Base-by-base conservation (phyloP, 1,139 yeast genomes). In the Pichia sp. region DNA sequence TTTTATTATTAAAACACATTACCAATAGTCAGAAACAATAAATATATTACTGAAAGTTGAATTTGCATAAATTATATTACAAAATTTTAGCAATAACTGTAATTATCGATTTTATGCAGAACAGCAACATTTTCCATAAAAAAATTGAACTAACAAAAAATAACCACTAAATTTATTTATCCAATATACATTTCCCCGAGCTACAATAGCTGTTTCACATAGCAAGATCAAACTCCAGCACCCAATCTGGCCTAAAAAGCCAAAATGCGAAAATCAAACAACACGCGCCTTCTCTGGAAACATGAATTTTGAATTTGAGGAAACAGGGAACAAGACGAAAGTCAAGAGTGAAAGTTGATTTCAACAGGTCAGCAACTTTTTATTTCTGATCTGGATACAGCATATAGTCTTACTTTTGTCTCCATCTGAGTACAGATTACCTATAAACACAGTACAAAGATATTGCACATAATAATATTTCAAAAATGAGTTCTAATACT, bases 401-500 rank as follows among this genome's bases (percentile, higher is more conserved):
- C 2, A 22, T 22, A 22, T 22, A 22, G 22, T 13, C 19, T n/a
- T n/a, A 3, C 5, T 18, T 34, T n/a, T n/a, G 38, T 34, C 22
- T 10, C 11, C 38, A n/a, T n/a, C 11, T 29, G 19, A 34, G 38
- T n/a, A 4, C 38, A 34, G n/a, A 5, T 3, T n/a, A 34, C 38
- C 22, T 3, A 7, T 10, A 19, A 36, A 18, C n/a, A 36, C 41
- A 10, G 4, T 18, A 36, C 7, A 34, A 25, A 18, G 25, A 34
- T n/a, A 34, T 7, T 16, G 5, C 38, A 34, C 11, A 10, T 8
- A 7, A 34, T 2, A n/a, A 1, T 34, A 8, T 7, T 7, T n/a
- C 4, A n/a, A n/a, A 19, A 19, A 79, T 78, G 79, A 75, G 84
- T 57, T 71, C 76, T 50, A 80, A 82, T 63, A 74, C 84, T 52